phyloP scores from a whole-genome alignment of 2,329 filamentous ascomycete genomes.

The Trichoderma brevicompactum region DNA sequence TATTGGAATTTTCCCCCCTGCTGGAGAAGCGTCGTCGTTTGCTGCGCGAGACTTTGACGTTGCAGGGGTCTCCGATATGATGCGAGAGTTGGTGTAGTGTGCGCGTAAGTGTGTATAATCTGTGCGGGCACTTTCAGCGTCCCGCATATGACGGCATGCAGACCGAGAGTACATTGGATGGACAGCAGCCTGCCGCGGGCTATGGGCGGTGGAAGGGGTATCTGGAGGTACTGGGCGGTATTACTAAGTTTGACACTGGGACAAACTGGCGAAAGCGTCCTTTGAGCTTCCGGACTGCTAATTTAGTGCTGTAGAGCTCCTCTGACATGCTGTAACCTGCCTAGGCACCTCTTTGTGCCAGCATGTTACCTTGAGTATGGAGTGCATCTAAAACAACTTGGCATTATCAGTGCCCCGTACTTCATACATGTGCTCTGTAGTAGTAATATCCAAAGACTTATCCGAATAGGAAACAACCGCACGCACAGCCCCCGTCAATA shows the following conservation, averaged over 20 bases:
- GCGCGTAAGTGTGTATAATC: slow-evolving; percentile 21
- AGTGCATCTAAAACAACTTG: not conserved
- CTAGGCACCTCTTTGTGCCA: too few species aligned
- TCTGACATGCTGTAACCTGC: too few species aligned
- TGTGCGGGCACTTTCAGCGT: slow-evolving; percentile 23
- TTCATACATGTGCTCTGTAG: too few species aligned
- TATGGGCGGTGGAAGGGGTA: not conserved
- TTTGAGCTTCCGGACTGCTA: too few species aligned
- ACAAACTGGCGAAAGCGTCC: not conserved
- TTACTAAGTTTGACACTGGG: not conserved
- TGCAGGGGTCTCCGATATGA: not conserved
- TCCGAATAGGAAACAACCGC: slow-evolving; percentile 3
- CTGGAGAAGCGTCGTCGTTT: not conserved
- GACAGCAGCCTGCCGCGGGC: not conserved
- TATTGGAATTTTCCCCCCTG: not conserved
- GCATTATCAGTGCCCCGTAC: not conserved
- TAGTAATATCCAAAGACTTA: not conserved
- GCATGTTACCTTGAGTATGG: too few species aligned
- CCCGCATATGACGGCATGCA: slow-evolving; percentile 25
- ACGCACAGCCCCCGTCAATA: not conserved
- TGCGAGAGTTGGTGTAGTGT: not conserved
- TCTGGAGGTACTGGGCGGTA: not conserved
- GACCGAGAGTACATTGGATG: not conserved
- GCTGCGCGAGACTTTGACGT: not conserved
- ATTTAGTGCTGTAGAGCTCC: too few species aligned